Base-by-base conservation (phyloP, 352 stramenopile genomes). In the Pythium coloratum region DNA sequence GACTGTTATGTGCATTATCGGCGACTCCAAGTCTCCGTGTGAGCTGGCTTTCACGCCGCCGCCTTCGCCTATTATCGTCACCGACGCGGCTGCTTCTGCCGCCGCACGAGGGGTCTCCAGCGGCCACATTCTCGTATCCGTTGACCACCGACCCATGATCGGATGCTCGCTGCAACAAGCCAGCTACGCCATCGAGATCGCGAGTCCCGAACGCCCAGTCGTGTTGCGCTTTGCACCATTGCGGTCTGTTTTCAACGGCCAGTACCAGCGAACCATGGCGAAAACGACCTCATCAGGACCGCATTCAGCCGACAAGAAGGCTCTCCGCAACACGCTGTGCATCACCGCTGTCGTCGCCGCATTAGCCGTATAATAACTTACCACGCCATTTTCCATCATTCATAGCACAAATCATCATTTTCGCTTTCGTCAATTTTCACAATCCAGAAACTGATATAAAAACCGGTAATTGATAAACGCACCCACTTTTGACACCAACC, bases 11-110 rank as follows among this genome's bases (percentile, higher is more conserved):
- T 64, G 72, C 33, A 68, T 73, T 1, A 70, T 89, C 9, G 70
- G 78, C 47, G 56, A 56, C 32, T 70, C 64, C 40, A 55, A 51
- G 7, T 82, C 80, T 7, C 78, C 76, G 1, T 89, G 78, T 28
- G 63, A 76, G 14, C 73, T 89, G 18, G 69, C 77, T 38, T 86
- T 89, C 54, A 74, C 78, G 40, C 75, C 75, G 7, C 78, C 78
- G 9, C 73, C 76, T 42, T 79, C 78, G 16, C 78, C 76, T 20
- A 77, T 87, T 32, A 51, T 81, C 4, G 71, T 82, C 10, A 69
- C 78, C 1, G 70, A 81, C n/a, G 69, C 82, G 18, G 61, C 66
- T 7, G 56, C 64, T 0, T 55, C 63, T 20, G 75, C 74, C 2
- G 71, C 66, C 12, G 38, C 58, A 18, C 42, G 66, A 9, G 78